A percentile compares a stretch with the other conserved stretches of the same genome.
These are phyloP conservation scores for Aspergillus versicolor DNA, from an alignment of 2,329 filamentous ascomycete species.

Conservation along the genomic window DNA sequence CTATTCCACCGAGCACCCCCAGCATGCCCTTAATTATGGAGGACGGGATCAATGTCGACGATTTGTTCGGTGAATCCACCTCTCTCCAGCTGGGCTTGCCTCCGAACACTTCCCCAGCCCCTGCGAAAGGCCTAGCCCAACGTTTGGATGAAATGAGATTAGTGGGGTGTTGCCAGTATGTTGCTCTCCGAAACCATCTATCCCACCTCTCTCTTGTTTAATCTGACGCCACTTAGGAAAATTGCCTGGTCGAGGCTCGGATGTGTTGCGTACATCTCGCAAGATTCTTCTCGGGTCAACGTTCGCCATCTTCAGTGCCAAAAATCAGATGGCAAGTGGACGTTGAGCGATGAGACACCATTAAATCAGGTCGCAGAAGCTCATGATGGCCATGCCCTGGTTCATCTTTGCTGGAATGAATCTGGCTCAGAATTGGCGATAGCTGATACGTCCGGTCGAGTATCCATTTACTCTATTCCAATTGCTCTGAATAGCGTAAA, in stretches of 20 bases:
- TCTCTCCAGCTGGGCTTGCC: constrained; percentile 57
- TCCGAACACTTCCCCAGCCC: constrained; percentile 50
- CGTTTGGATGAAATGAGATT: constrained; percentile 74
- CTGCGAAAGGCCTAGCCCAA: constrained; percentile 66
- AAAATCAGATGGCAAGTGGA: constrained; percentile 70
- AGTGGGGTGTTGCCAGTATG: constrained; percentile 80
- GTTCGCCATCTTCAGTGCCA: constrained; percentile 71
- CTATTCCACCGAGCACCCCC: background rate
- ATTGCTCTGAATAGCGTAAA: constrained; percentile 72
- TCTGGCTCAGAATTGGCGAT: constrained; percentile 77
- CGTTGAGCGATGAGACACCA: constrained; percentile 68
- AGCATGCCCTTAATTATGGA: constrained; percentile 58
- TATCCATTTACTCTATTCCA: constrained; percentile 71
- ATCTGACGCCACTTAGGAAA: constrained; percentile 54
- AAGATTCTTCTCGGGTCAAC: constrained; percentile 68
- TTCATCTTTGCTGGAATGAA: constrained; percentile 81
- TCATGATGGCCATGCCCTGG: constrained; percentile 65
- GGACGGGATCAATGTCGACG: constrained; percentile 63
- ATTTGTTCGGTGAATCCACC: constrained; percentile 69
- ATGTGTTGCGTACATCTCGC: constrained; percentile 76
- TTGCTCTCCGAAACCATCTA: constrained; percentile 17
- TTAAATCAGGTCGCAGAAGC: constrained; percentile 61
- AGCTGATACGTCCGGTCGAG: constrained; percentile 74
- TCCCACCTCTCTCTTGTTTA: background rate
- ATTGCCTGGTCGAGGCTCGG: constrained; percentile 87